phyloP scores from a whole-genome alignment of 495 filamentous ascomycete genomes.

The Aspergillus mulundensis region DNA sequence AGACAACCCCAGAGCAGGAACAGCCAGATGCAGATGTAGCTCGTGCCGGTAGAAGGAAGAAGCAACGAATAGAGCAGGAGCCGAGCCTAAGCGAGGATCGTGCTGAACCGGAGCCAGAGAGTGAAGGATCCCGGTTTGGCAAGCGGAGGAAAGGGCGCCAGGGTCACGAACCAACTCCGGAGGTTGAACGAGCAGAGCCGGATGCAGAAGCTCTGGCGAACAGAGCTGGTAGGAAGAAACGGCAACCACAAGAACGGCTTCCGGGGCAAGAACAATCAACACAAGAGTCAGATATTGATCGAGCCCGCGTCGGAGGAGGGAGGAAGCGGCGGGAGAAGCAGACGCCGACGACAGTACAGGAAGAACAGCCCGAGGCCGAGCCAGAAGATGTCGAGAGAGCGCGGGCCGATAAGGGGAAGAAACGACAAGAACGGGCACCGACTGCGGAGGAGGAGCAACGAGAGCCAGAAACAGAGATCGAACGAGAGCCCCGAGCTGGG shows the following conservation, averaged over 20 bases:
- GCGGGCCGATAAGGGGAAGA: neutral
- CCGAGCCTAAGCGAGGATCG: neutral
- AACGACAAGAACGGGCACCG: neutral
- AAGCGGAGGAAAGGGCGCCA: neutral
- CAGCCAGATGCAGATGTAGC: neutral
- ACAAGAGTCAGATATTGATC: constrained; percentile 1
- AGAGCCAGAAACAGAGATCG: constrained; percentile 9
- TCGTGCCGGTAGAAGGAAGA: neutral
- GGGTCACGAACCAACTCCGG: neutral
- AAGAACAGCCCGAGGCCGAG: neutral
- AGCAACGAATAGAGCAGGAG: neutral
- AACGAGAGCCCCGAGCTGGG: constrained; percentile 5
- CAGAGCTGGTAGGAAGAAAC: neutral
- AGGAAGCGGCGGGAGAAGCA: neutral
- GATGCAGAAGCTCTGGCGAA: neutral
- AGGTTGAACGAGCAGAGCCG: neutral
- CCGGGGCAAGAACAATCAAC: neutral
- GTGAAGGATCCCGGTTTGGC: neutral
- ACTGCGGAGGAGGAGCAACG: neutral
- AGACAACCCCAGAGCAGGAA: neutral
- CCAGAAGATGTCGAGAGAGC: neutral
- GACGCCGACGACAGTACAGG: neutral
- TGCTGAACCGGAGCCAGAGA: constrained; percentile 6
- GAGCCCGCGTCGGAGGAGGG: neutral
- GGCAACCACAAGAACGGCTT: neutral